Conservation (phyloP, 306 rosid genomes). For the Quercus suber region DNA sequence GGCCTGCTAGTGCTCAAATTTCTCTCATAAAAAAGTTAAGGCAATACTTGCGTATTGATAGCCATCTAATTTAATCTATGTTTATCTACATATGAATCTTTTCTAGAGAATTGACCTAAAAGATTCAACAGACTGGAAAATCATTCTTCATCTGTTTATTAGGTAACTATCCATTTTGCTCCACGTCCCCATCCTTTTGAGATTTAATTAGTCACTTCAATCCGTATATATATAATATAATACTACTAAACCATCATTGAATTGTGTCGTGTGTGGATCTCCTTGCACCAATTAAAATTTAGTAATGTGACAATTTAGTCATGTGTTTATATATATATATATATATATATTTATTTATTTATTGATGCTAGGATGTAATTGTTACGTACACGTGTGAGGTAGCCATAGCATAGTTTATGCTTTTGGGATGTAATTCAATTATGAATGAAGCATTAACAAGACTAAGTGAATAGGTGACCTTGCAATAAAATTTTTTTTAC, state of each 20-base stretch:
- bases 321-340: no score
- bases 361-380: no score
- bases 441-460: not conserved
- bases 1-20: no score
- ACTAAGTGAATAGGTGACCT: not conserved
- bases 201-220: not conserved
- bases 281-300: not conserved
- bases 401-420: not conserved
- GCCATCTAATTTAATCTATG: conserved; percentile 1
- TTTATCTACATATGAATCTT: conserved; percentile 13
- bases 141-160: not conserved
- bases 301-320: conserved; percentile 2
- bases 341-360: no score
- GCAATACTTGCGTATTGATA: not conserved
- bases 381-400: not conserved
- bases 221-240: no score
- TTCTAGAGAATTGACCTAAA: conserved; percentile 6
- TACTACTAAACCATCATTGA: conserved; percentile 15
- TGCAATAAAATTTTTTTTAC: not conserved
- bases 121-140: conserved; percentile 13
- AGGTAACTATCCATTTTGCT: conserved; percentile 7
- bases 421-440: not conserved
- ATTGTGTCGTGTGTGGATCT: not conserved
- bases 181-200: not conserved
- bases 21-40: not conserved